phyloP scores from a whole-genome alignment of 257 asterid genomes.

The Gynochthodes officinalis region DNA sequence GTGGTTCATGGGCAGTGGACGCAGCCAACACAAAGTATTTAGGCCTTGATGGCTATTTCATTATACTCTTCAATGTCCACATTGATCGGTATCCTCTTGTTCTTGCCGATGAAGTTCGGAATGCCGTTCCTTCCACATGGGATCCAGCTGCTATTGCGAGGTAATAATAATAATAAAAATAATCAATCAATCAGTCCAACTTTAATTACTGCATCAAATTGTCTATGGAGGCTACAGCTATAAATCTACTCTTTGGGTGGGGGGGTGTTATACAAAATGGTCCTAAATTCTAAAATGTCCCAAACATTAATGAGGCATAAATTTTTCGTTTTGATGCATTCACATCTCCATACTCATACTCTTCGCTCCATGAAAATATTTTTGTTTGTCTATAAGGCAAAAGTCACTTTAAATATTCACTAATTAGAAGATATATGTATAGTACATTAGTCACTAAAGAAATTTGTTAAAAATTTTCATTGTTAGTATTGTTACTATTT shows the following conservation, averaged over 20 bases:
- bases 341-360: not conserved
- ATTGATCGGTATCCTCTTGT: constrained; percentile 69
- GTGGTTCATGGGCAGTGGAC: constrained; percentile 81
- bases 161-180: constrained; percentile 24
- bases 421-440: no score
- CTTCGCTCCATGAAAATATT: no score
- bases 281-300: no score
- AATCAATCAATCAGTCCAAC: not conserved
- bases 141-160: constrained; percentile 93
- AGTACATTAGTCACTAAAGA: no score
- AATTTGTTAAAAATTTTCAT: no score
- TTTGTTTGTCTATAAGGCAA: no score
- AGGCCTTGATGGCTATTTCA: constrained; percentile 78
- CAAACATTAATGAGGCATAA: no score
- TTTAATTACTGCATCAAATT: not conserved
- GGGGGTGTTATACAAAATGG: no score
- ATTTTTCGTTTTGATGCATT: not conserved
- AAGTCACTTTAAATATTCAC: no score
- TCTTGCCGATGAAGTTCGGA: constrained; percentile 57
- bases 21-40: constrained; percentile 56
- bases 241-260: no score
- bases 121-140: constrained; percentile 84
- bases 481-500: no score
- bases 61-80: constrained; percentile 50
- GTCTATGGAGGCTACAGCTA: not conserved